Base-by-base conservation (phyloP, 1,284 basidiomycete genomes). In the Trichosporon asahii region DNA sequence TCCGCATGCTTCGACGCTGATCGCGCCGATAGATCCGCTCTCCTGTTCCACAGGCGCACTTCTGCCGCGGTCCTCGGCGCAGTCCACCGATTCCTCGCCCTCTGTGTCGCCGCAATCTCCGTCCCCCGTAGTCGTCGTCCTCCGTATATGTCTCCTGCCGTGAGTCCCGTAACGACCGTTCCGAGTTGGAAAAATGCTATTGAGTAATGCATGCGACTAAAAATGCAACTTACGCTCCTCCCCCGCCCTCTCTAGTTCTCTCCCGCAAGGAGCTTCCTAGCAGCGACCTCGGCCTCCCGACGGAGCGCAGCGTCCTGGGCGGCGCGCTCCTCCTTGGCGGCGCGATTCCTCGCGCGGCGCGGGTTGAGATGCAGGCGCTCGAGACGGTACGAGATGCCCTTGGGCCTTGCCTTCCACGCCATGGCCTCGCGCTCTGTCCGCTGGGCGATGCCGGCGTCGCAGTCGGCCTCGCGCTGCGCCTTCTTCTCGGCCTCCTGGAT, bases 281-380 rank as follows among this genome's bases (percentile, higher is more conserved):
- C 60, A 14, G 35, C 68, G 27, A 25, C 21, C 67, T 60, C 35
- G 15, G 68, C 64, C 40, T 65, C 64, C 27, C 31, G 33, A 8
- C 69, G 69, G 63, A 64, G 53, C 21, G 61, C 67, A 12, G n/a
- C 70, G 11, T 63, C 23, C 18, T 66, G 69, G 21, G 70, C 55
- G 29, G 37, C 64, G 21, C 27, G 71, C 63, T 68, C 68, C 74
- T 80, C 79, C 72, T 79, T 79, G 49, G 23, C 68, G 11, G 72
- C 67, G 57, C 80, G 75, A 2, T 31, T 70, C 18, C 65, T 70
- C 21, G 61, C 61, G 64, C 75, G 75, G 53, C 81, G 71, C 14
- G 64, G 70, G 73, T 77, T 81, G 53, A 82, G 69, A 70, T 80
- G 77, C 15, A 66, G 21, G 60, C 80, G 69, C 72, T 81, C 78